Base-by-base conservation (phyloP, 345 rosid genomes). In the Tarenaya hassleriana region DNA sequence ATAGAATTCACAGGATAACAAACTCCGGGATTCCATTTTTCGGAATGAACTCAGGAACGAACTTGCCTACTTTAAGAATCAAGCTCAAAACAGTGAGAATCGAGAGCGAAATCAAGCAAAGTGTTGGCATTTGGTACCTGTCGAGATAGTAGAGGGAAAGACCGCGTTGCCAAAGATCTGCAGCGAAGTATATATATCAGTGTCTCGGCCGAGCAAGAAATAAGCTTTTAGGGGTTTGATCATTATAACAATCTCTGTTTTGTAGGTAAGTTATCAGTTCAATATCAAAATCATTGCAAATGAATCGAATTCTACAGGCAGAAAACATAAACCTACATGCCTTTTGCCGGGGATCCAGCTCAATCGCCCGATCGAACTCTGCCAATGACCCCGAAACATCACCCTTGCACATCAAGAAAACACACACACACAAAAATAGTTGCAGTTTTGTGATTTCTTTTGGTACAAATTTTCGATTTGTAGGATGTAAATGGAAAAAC, bases 341-440 rank as follows among this genome's bases (percentile, higher is more conserved):
- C 74, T 76, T 84, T 70, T 84, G 92, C 47, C 86, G 71, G 42
- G 89, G 71, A 69, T 87, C 92, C 64, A 84, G 58, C 56, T 73
- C 86, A 15, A 87, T 82, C 37, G 98, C 96, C 73, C 60, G 73
- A 38, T 87, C 92, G 19, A 84, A 87, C 51, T 87, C 95, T 10
- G 41, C 50, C 57, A 87, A 54, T 32, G 98, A 91, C 12, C 89
- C 92, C 44, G 67, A 37, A 16, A 79, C 81, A 74, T 87, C 98
- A 48, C 98, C 98, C 96, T 91, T 41, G 16, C 24, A 14, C 45
- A 56, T 34, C 44, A 34, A 21, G 34, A 56, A 34, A 40, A 8
- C 17, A 61, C 50, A 54, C 38, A 14, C 45, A 71, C 31, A 10
- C 11, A 16, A 3, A 24, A 34, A 34, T 19, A 21, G 17, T 21